Conservation (phyloP, 208 protist genomes). For the Endotrypanum monterogeii region DNA sequence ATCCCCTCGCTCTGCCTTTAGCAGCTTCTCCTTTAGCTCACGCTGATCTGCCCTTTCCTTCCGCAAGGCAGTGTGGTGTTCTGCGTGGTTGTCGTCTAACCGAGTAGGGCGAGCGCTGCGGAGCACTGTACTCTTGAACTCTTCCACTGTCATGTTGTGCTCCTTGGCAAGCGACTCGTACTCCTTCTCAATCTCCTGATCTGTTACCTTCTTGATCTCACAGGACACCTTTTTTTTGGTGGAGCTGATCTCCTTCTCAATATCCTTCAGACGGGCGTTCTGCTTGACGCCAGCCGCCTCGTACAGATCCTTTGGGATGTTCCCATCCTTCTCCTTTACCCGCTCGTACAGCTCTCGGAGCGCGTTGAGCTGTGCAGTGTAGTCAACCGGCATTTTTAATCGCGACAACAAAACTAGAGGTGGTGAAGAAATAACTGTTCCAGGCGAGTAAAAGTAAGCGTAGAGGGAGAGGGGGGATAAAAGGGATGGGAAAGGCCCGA, state of each 20-base stretch:
- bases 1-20: slow-evolving; percentile 18
- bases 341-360: slow-evolving; percentile 69
- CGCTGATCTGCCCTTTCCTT: slow-evolving; percentile 45
- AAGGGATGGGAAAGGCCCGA: background rate
- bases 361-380: slow-evolving; percentile 42
- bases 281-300: slow-evolving; percentile 65
- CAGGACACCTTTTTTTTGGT: slow-evolving; percentile 68
- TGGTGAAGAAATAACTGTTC: background rate
- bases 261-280: slow-evolving; percentile 89
- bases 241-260: slow-evolving; percentile 87
- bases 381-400: slow-evolving; percentile 28
- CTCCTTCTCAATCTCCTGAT: slow-evolving; percentile 58
- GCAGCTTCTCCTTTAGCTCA: slow-evolving; percentile 53
- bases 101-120: slow-evolving; percentile 11
- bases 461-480: background rate
- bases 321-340: slow-evolving; percentile 60
- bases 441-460: background rate
- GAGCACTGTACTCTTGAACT: slow-evolving; percentile 38
- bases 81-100: slow-evolving; percentile 5
- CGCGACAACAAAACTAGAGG: background rate
- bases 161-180: slow-evolving; percentile 61
- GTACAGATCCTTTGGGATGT: slow-evolving; percentile 48
- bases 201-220: slow-evolving; percentile 61
- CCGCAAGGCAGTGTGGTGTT: slow-evolving; percentile 14
- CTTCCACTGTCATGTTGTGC: slow-evolving; percentile 62